Evolutionary conservation across 495 filamentous ascomycete genomes (phyloP), one percentile per base, ranked within the genome.

Genomic region (Evansstolkia leycettana): DNA sequence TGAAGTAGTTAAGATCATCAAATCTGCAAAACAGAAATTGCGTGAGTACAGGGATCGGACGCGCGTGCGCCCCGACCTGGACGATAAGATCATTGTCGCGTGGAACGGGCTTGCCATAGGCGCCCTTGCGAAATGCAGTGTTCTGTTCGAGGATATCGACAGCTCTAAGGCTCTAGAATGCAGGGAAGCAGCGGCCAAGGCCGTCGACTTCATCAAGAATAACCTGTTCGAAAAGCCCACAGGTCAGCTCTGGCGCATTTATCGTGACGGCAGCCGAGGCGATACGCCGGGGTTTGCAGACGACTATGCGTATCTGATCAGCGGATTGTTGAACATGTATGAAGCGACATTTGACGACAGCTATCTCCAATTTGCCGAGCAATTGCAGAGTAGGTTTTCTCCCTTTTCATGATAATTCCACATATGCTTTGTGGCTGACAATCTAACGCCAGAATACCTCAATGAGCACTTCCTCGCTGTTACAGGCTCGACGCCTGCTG

Each of bases 51-150:
- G 87, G 16, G 75, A 89, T 30, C 76, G 62, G 48, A 79, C 80
- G 43, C 74, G 90, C 2, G 78, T 80, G 2, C 69, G 80, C 11
- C 92, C 90, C n/a, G 75, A 70, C 8, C 58, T 92, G 7, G 90
- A 98, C 51, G 84, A 93, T 46, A 96, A 96, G 52, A 82, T 96
- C 36, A 76, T 98, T 9, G 76, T 79, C 0, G 68, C 71, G 7
- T 89, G 84, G 76, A 95, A 95, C 43, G 90, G 92, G 23, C 73
- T 96, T 40, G 85, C 87, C 0, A 89, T 98, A 37, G 77, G 77
- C 17, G 84, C 81, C 1, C 62, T 98, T 12, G 76, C 84, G 14
- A 72, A 87, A 45, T 75, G 82, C 12, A 75, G 73, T 34, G 65
- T 75, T n/a, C 69, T 78, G 0, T 62, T 95, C 15, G 61, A 67